Percentiles rank a stretch among this genome's conserved stretches.
Evolutionary conservation across 257 asterid genomes (phyloP).

Genomic region (Rauvolfia tetraphylla): DNA sequence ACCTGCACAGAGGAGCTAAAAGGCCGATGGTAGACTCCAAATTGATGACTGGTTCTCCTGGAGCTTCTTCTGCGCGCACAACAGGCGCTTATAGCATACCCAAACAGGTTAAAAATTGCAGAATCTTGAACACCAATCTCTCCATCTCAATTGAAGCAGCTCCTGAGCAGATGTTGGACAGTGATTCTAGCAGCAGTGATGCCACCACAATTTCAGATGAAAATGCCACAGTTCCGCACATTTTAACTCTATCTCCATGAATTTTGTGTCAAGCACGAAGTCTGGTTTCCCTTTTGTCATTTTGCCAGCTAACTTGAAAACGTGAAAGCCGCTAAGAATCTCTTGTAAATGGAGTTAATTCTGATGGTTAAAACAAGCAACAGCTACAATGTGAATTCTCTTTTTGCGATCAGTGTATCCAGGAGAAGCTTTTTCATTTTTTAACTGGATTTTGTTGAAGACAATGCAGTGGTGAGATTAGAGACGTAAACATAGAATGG

Average conservation of each 20-base stretch:
- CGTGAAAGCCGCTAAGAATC: not conserved
- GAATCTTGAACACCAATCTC: constrained; percentile 46
- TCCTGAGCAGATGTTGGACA: constrained; percentile 15
- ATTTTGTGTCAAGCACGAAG: not conserved
- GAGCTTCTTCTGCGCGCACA: constrained; percentile 3
- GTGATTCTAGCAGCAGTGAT: constrained; percentile 46
- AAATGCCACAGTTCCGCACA: not conserved
- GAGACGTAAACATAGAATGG: not conserved
- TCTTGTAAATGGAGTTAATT: not conserved
- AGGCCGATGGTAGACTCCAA: constrained; percentile 22
- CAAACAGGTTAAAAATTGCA: constrained; percentile 21
- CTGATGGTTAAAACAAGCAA: not conserved
- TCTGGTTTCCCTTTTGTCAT: not conserved
- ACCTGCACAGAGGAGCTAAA: constrained; percentile 68
- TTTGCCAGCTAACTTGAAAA: not conserved
- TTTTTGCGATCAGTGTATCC: not conserved
- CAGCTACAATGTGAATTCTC: too few relatives aligned
- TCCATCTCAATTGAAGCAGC: constrained; percentile 29
- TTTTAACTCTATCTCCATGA: not conserved
- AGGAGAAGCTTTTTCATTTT: not conserved
- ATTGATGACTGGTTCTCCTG: constrained; percentile 5
- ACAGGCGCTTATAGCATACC: constrained; percentile 2
- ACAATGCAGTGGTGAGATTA: not conserved
- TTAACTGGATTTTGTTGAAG: not conserved
- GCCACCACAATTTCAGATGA: constrained; percentile 54